Base-by-base conservation (phyloP, 345 rosid genomes). In the Ceriops tagal region DNA sequence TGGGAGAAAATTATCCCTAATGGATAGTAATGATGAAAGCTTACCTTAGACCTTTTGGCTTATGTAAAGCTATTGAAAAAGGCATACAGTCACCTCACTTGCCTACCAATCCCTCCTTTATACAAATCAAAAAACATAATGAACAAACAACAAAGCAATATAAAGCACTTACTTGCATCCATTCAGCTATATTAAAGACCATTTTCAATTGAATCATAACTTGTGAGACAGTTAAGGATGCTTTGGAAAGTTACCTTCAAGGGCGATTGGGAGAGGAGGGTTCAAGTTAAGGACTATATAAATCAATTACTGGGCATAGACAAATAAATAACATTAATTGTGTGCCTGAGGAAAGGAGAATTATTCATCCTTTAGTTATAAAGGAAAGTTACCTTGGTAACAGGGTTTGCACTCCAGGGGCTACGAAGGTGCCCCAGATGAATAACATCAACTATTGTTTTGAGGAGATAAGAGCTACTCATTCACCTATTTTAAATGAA, bases 241-340 rank as follows among this genome's bases (percentile, higher is more conserved):
- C 26, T 24, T 24, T 1, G 26, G 26, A 24, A 24, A 66, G 65
- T 77, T 73, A 60, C 79, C 87, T 55, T 62, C 73, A 3, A 76
- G 76, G 43, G 55, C 59, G 56, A 68, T 28, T 55, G 80, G 80
- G 53, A 66, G 81, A 77, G 68, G 73, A 67, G 81, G 67, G 67
- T 56, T 58, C 65, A 18, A 24, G 69, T 73, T 28, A 67, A 61
- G 68, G 68, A 64, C 62, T 32, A 32, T 6, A 69, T 39, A 71
- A 39, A 64, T 22, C 65, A 27, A 46, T 49, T 11, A 78, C 46
- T 62, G 57, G 61, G 31, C 76, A 27, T 57, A 65, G 66, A 61
- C 66, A 63, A 74, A 19, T 32, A 39, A 67, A 65, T 55, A 77
- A 58, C 27, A 68, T 71, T 55, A 59, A 62, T 65, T 75, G 55